A percentile compares a stretch with the other conserved stretches of the same genome.
Evolutionary conservation across 2,329 filamentous ascomycete genomes (phyloP).

Genomic region (Botrytis fabae): DNA sequence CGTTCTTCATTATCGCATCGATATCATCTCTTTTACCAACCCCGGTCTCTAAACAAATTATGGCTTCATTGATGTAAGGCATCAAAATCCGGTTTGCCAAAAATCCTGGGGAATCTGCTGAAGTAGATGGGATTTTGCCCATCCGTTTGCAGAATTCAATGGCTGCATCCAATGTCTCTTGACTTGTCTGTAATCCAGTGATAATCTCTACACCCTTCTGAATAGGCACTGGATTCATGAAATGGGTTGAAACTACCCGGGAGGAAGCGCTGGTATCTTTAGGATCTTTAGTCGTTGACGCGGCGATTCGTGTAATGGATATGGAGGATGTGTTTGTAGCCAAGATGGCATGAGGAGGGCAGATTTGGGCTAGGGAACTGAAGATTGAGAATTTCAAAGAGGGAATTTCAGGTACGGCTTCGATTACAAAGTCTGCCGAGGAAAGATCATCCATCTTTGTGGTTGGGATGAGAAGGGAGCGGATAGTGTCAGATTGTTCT

Average conservation of each 20-base stretch:
- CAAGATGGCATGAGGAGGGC: conserved; percentile 81
- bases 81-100: conserved; percentile 95
- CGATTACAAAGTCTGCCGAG: conserved; percentile 93
- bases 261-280: conserved; percentile 79
- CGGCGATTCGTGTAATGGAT: conserved; percentile 93
- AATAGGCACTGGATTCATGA: conserved; percentile 98
- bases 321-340: conserved; percentile 99
- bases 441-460: conserved; percentile 76
- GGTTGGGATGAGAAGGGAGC: conserved; percentile 66
- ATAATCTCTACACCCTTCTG: conserved; percentile 99
- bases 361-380: conserved; percentile 75
- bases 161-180: conserved; percentile 77
- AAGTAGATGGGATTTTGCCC: conserved; percentile 88
- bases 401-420: conserved; percentile 92
- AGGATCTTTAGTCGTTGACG: conserved; percentile 75
- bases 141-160: conserved; percentile 85
- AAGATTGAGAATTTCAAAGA: conserved; percentile 89
- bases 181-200: conserved; percentile 85
- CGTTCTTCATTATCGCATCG: conserved; percentile 98
- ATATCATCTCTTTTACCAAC: conserved; percentile 89
- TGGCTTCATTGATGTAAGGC: conserved; percentile 98
- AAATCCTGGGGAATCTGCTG: conserved; percentile 89
- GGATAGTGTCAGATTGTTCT: conserved; percentile 72
- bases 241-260: conserved; percentile 92
- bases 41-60: conserved; percentile 93